Evolutionary conservation across 2,329 filamentous ascomycete genomes (phyloP).

Genomic region (Laburnicola sp.): DNA sequence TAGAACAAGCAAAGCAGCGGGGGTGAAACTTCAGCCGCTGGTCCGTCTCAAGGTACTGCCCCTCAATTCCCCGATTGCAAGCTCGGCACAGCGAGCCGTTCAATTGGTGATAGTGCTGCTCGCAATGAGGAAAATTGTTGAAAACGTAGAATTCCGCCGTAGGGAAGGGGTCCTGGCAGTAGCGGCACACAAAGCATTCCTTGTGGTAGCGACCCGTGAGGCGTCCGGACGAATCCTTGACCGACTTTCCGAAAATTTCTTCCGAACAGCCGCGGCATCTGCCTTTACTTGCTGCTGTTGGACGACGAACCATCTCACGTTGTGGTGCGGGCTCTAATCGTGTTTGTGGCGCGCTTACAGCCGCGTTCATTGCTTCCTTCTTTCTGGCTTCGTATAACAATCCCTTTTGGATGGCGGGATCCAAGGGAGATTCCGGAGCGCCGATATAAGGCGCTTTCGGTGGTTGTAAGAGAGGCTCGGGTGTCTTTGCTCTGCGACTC

Average conservation of each 20-base stretch:
- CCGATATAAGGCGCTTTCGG: slow-evolving; percentile 24
- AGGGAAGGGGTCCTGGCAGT: slow-evolving; percentile 77
- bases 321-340: slow-evolving; percentile 21
- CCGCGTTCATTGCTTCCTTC: slow-evolving; percentile 16
- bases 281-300: slow-evolving; percentile 61
- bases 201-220: slow-evolving; percentile 94
- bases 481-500: slow-evolving; percentile 19
- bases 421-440: slow-evolving; percentile 44
- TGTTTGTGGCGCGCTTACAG: slow-evolving; percentile 17
- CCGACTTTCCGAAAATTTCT: slow-evolving; percentile 83
- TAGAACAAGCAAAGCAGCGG: slow-evolving; percentile 79
- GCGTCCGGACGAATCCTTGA: slow-evolving; percentile 90
- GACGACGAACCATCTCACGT: slow-evolving; percentile 25
- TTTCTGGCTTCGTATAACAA: slow-evolving; percentile 25
- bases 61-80: slow-evolving; percentile 87
- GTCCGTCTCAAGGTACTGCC: slow-evolving; percentile 87
- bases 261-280: slow-evolving; percentile 81
- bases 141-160: slow-evolving; percentile 93
- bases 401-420: slow-evolving; percentile 46
- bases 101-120: slow-evolving; percentile 86
- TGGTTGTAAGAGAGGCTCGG: slow-evolving; percentile 27
- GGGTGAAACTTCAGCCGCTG: slow-evolving; percentile 79
- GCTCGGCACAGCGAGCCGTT: slow-evolving; percentile 83
- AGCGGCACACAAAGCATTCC: slow-evolving; percentile 87
- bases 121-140: slow-evolving; percentile 84